Percentiles rank a stretch among this genome's conserved stretches.
phyloP scores from a whole-genome alignment of 2,329 filamentous ascomycete species.

The Endoconidiophora polonica region DNA sequence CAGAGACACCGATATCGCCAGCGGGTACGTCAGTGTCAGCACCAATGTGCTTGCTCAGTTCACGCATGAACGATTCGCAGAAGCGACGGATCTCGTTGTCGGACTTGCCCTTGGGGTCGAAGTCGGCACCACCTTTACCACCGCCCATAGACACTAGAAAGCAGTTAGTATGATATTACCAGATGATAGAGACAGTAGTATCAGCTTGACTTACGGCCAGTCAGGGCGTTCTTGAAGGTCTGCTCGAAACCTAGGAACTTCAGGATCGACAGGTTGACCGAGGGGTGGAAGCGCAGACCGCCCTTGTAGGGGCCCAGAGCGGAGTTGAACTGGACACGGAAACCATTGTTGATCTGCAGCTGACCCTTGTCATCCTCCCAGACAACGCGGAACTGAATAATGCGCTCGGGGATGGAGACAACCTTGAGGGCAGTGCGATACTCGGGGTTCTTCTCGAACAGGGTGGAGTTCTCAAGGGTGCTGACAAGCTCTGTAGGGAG shows the following conservation, averaged over 20 bases:
- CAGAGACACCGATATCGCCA: slow-evolving; percentile 87
- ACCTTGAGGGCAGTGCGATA: slow-evolving; percentile 83
- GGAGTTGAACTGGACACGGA: slow-evolving; percentile 96
- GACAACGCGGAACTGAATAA: slow-evolving; percentile 92
- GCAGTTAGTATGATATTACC: background rate
- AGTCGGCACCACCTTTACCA: slow-evolving; percentile 94
- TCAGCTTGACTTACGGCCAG: slow-evolving; percentile 51
- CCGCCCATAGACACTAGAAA: slow-evolving; percentile 57
- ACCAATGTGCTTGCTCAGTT: slow-evolving; percentile 90
- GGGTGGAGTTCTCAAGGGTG: slow-evolving; percentile 81
- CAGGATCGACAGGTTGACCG: slow-evolving; percentile 63
- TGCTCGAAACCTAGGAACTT: slow-evolving; percentile 99
- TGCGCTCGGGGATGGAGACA: slow-evolving; percentile 77
- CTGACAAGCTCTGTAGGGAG: slow-evolving; percentile 64
- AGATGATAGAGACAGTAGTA: background rate
- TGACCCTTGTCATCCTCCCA: slow-evolving; percentile 91
- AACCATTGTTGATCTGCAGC: slow-evolving; percentile 84
- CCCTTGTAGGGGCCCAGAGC: slow-evolving; percentile 97
- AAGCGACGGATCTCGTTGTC: slow-evolving; percentile 96
- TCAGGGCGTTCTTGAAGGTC: slow-evolving; percentile 99
- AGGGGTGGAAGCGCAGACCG: slow-evolving; percentile 84
- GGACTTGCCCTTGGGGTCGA: slow-evolving; percentile 96
- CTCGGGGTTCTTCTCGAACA: slow-evolving; percentile 89
- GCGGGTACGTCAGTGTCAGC: slow-evolving; percentile 92
- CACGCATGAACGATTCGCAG: slow-evolving; percentile 90